These are phyloP conservation scores for Arthrobotrys iridis DNA, from an alignment of 2,329 filamentous ascomycete genomes.

Conservation along the genomic window DNA sequence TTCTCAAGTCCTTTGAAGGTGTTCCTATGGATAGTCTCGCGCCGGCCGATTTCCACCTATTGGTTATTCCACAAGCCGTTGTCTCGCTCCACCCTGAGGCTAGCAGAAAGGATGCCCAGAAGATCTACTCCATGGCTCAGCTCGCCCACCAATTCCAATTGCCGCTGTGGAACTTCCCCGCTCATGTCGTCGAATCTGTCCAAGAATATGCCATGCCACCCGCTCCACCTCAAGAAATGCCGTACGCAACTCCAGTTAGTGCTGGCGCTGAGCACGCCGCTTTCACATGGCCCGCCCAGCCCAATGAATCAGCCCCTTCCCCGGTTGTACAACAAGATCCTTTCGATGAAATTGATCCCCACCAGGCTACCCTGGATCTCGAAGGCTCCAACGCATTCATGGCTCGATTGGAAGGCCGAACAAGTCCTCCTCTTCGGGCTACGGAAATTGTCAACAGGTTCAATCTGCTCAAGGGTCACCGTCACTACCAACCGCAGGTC, in stretches of 20 bases:
- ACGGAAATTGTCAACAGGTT: conserved; percentile 54
- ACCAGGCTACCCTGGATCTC: conserved; percentile 50
- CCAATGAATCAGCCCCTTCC: conserved; percentile 72
- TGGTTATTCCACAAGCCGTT: conserved; percentile 56
- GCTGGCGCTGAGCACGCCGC: conserved; percentile 77
- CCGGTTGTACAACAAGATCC: conserved; percentile 70
- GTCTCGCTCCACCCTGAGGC: conserved; percentile 53
- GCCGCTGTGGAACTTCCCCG: conserved; percentile 59
- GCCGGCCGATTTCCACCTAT: conserved; percentile 56
- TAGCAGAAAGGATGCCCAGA: conserved; percentile 56
- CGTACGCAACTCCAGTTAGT: conserved; percentile 68
- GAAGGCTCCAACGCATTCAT: conserved; percentile 52
- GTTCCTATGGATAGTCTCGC: conserved; percentile 56
- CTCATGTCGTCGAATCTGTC: conserved; percentile 63
- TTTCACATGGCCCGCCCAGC: conserved; percentile 83
- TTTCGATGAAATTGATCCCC: conserved; percentile 70
- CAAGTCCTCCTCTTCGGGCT: conserved; percentile 48
- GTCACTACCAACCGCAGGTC: conserved; percentile 53
- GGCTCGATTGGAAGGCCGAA: conserved; percentile 51
- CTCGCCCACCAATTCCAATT: conserved; percentile 71
- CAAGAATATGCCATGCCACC: conserved; percentile 57
- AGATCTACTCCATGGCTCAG: conserved; percentile 64
- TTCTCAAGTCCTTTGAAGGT: conserved; percentile 56
- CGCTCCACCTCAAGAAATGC: conserved; percentile 56
- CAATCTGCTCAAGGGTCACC: conserved; percentile 50